phyloP scores from a whole-genome alignment of 345 rosid genomes.

The Stellera chamaejasme region DNA sequence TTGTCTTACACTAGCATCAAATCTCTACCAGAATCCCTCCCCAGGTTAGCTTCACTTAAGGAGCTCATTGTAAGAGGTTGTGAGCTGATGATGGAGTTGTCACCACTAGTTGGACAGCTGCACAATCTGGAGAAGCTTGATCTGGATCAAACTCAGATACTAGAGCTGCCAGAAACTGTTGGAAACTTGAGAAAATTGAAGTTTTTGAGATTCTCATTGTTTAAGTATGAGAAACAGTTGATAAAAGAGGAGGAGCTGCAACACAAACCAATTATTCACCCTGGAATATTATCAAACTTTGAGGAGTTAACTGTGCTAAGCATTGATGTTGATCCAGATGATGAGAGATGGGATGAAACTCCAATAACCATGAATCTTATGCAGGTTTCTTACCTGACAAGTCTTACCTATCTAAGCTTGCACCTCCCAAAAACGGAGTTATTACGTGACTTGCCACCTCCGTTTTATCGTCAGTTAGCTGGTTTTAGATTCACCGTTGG shows the following conservation, averaged over 20 bases:
- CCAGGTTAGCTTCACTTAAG: slow-evolving; percentile 10
- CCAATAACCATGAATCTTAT: background rate
- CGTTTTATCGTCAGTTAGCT: background rate
- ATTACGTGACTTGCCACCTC: background rate
- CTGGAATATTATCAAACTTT: slow-evolving; percentile 10
- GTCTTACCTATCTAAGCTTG: slow-evolving; percentile 1
- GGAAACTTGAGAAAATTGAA: slow-evolving; percentile 2
- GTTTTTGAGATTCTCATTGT: slow-evolving; percentile 14
- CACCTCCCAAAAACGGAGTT: slow-evolving; percentile 9
- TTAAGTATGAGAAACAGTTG: background rate
- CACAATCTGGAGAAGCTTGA: slow-evolving; percentile 15
- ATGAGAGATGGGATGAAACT: slow-evolving; percentile 13
- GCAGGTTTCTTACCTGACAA: slow-evolving; percentile 5
- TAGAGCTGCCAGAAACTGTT: slow-evolving; percentile 10
- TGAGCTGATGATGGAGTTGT: slow-evolving; percentile 11
- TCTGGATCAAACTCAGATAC: slow-evolving; percentile 9
- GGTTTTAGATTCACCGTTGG: slow-evolving; percentile 16
- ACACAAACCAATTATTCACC: background rate
- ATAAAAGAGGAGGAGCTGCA: background rate
- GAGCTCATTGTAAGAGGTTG: slow-evolving; percentile 15
- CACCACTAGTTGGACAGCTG: slow-evolving; percentile 18
- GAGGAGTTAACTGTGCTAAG: slow-evolving; percentile 8
- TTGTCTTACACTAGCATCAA: slow-evolving; percentile 20
- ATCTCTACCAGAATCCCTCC: slow-evolving; percentile 16
- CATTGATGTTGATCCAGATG: slow-evolving; percentile 14